These are phyloP conservation scores for Psilocybe sp. DNA, from an alignment of 768 basidiomycete species.

Conservation along the genomic window DNA sequence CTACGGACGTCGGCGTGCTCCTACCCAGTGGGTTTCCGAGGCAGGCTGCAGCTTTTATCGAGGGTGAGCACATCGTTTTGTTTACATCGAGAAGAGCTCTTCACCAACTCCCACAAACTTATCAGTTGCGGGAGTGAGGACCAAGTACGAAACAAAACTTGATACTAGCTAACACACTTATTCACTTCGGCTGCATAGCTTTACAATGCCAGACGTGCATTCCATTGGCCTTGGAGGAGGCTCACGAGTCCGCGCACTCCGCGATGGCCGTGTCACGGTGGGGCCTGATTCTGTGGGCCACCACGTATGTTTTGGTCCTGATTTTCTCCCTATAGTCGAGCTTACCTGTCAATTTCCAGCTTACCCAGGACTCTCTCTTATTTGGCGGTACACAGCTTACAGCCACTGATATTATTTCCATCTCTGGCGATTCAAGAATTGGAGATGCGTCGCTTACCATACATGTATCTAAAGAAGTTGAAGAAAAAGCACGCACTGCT, in stretches of 20 bases:
- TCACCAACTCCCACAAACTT: neutral
- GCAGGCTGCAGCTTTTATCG: conserved; percentile 60
- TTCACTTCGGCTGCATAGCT: conserved; percentile 19
- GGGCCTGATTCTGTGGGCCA: conserved; percentile 70
- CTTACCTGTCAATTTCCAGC: conserved; percentile 7
- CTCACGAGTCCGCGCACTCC: conserved; percentile 41
- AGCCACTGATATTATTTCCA: conserved; percentile 59
- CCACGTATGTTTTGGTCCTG: conserved; percentile 15
- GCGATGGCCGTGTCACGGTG: conserved; percentile 40
- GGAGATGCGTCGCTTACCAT: conserved; percentile 15
- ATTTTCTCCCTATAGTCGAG: neutral
- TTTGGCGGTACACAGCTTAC: conserved; percentile 59
- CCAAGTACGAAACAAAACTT: no score
- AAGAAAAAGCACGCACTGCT: conserved; percentile 10
- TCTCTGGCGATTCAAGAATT: conserved; percentile 12
- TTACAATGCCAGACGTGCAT: conserved; percentile 55
- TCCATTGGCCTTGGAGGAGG: conserved; percentile 68
- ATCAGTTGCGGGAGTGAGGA: conserved; percentile 51
- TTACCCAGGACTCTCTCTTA: conserved; percentile 42
- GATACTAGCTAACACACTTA: no score
- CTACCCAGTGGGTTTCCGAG: conserved; percentile 58
- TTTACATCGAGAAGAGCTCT: no score
- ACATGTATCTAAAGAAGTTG: conserved; percentile 11
- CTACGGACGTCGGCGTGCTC: conserved; percentile 62
- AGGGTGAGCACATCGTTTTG: conserved; percentile 31